Evolutionary conservation across 441 rosid species (phyloP).

Genomic region (Eruca vesicaria): DNA sequence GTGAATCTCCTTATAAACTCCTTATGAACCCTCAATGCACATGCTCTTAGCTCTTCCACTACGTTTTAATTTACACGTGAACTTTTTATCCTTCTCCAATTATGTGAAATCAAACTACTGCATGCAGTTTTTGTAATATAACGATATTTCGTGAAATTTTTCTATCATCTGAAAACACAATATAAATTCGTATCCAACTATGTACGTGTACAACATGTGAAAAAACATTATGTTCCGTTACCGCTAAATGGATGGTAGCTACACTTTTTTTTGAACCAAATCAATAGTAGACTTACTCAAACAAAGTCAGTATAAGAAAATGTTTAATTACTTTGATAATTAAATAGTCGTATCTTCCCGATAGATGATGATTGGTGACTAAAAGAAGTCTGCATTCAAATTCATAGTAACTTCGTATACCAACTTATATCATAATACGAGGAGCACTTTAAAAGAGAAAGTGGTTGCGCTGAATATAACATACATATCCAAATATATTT

Average conservation of each 20-base stretch:
- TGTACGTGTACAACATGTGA: not conserved
- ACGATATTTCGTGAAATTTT: not conserved
- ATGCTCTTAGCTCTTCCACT: slow-evolving; percentile 9
- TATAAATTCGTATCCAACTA: not conserved
- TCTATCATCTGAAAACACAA: not conserved
- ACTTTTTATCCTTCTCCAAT: not conserved
- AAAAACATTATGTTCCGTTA: not conserved
- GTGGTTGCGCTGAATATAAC: not conserved
- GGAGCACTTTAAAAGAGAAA: not conserved
- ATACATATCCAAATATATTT: not conserved
- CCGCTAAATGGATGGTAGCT: not conserved
- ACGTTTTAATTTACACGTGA: slow-evolving; percentile 10
- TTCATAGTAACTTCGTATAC: not conserved
- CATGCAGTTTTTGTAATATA: not conserved
- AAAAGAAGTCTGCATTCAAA: not conserved
- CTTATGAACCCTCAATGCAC: no score
- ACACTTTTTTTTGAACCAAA: no score
- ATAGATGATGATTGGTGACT: not conserved
- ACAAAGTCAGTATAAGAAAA: not conserved
- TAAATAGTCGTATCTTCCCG: not conserved
- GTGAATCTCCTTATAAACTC: no score
- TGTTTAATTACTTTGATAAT: not conserved
- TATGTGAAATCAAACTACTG: not conserved
- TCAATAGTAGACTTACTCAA: not conserved
- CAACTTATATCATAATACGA: not conserved